These are phyloP conservation scores for Teratosphaeria epicoccoides DNA, from an alignment of 2,329 filamentous ascomycete genomes.

Conservation along the genomic window DNA sequence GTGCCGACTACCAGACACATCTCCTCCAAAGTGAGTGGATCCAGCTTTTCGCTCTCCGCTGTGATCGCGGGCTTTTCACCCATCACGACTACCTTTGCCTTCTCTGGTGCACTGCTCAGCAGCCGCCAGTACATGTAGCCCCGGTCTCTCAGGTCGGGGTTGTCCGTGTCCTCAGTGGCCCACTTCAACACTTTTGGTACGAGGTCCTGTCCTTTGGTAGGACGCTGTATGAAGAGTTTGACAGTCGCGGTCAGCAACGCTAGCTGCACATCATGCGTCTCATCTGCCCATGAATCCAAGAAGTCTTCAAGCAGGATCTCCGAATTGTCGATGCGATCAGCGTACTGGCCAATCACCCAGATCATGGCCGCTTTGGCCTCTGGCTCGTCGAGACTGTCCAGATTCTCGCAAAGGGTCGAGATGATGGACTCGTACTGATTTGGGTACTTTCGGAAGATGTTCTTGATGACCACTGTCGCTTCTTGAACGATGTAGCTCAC, in stretches of 20 bases:
- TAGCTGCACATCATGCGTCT: slow-evolving; percentile 90
- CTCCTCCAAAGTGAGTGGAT: slow-evolving; percentile 83
- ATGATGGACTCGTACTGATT: slow-evolving; percentile 99
- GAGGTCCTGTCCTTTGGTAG: slow-evolving; percentile 84
- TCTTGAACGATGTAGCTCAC: slow-evolving; percentile 98
- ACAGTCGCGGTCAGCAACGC: slow-evolving; percentile 91
- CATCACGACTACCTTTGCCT: slow-evolving; percentile 86
- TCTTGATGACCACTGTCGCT: slow-evolving; percentile 94
- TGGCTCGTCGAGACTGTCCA: slow-evolving; percentile 92
- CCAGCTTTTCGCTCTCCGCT: slow-evolving; percentile 87
- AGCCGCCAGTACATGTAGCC: slow-evolving; percentile 99
- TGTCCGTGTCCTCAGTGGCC: slow-evolving; percentile 99
- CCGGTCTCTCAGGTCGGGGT: slow-evolving; percentile 87
- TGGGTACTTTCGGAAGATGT: slow-evolving; percentile 98
- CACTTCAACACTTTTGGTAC: slow-evolving; percentile 94
- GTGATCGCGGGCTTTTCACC: slow-evolving; percentile 94
- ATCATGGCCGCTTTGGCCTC: slow-evolving; percentile 98
- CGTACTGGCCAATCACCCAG: slow-evolving; percentile 98
- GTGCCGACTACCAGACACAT: slow-evolving; percentile 96
- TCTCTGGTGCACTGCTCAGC: slow-evolving; percentile 78
- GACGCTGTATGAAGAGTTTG: slow-evolving; percentile 93
- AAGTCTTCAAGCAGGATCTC: slow-evolving; percentile 92
- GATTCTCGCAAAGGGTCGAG: slow-evolving; percentile 84
- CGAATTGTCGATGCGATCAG: slow-evolving; percentile 92
- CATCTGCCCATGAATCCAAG: slow-evolving; percentile 83